phyloP scores from a whole-genome alignment of 495 filamentous ascomycete genomes.

The Talaromyces borbonicus region DNA sequence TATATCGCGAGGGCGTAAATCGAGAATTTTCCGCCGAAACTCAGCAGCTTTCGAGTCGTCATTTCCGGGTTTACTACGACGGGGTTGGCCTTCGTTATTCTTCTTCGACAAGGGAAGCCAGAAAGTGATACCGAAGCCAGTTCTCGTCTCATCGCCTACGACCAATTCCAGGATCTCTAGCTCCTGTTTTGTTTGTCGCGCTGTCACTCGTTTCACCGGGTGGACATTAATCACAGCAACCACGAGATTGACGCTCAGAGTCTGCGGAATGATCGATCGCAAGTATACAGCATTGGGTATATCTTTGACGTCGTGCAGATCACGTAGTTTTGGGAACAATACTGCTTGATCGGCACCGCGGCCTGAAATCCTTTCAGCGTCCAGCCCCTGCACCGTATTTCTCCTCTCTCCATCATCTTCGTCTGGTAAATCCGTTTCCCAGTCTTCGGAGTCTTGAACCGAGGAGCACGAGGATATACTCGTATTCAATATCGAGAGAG shows the following conservation, averaged over 20 bases:
- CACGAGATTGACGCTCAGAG: constrained; percentile 68
- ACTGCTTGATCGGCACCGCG: constrained; percentile 11
- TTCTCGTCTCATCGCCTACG: constrained; percentile 77
- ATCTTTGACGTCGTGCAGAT: constrained; percentile 53
- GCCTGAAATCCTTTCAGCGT: too few relatives aligned
- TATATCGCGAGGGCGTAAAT: constrained; percentile 58
- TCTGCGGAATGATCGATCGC: constrained; percentile 61
- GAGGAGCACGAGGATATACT: constrained; percentile 25
- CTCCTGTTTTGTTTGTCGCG: constrained; percentile 34
- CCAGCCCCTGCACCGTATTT: too few relatives aligned
- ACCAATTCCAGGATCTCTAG: constrained; percentile 65
- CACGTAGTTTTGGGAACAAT: constrained; percentile 12
- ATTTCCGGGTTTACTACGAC: too few relatives aligned
- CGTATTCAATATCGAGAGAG: constrained; percentile 51
- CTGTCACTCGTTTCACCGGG: constrained; percentile 49
- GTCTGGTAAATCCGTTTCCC: constrained; percentile 8
- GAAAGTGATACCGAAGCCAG: constrained; percentile 74
- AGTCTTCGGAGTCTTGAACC: constrained; percentile 3
- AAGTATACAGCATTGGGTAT: constrained; percentile 65
- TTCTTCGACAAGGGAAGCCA: constrained; percentile 48
- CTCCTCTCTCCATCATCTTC: constrained; percentile 18
- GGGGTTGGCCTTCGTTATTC: constrained; percentile 8
- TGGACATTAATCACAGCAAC: constrained; percentile 67
- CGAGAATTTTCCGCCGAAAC: constrained; percentile 33
- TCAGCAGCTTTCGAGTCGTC: too few relatives aligned